Evolutionary conservation across 768 basidiomycete genomes (phyloP), one percentile per base, ranked within the genome.

Genomic region (Boletus patriciae): DNA sequence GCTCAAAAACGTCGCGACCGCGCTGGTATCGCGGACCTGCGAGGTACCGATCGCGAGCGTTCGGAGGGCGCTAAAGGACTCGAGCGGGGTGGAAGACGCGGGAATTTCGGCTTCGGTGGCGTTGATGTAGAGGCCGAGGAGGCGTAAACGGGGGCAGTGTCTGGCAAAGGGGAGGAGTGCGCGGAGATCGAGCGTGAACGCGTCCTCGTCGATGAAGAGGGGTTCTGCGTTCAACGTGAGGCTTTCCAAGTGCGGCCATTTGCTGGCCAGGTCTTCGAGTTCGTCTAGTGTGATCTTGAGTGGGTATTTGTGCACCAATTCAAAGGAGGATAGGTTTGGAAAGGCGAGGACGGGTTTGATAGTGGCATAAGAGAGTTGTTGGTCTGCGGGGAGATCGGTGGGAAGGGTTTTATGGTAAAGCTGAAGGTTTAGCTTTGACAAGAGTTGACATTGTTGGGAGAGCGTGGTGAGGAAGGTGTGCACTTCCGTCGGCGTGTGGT

Each of bases 1-100:
- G 60, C 80, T 80, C 52, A 87, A 73, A 61, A 81, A 85, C 12
- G 81, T 73, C 18, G 84, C 77, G 31, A 80, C 77, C 0, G 76
- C 61, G 5, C 72, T 76, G 6, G 76, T 66, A 15, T 82, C 76
- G 2, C 63, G 46, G 27, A 83, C 76, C 48, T 70, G 67, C 18
- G 83, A 85, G 0, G 82, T 76, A 0, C 84, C 85, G 59, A 85
- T 69, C 16, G 76, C 76, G 12, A 87, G 45, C 9, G 56, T 45
- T 2, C 12, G 34, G 4, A 71, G 66, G 2, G 59, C 50, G 18
- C 27, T 3, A 34, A 73, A 73, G 1, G 66, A 58, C 37, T 55
- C 38, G 43, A 72, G 46, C 4, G 54, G 42, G 6, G 37, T 19
- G 1, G 42, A 33, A 0, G 55, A 43, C 1, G 55, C 19, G 23